phyloP scores from a whole-genome alignment of 192 early-diverging fungal species.

The Backusella parvicylindrica region DNA sequence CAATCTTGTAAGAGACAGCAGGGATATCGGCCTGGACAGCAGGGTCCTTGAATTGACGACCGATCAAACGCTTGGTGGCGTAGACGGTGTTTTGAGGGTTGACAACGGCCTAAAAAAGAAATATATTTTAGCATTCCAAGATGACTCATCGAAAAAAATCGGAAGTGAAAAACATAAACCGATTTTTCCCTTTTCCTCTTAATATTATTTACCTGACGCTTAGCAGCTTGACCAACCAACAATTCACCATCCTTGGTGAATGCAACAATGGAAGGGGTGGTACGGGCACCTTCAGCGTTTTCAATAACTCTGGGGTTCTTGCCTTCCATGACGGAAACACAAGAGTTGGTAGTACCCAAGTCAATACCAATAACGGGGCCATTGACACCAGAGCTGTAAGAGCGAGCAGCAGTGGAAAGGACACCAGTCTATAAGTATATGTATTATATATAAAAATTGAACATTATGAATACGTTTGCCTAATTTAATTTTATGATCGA shows the following conservation, averaged over 20 bases:
- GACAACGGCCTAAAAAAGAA: slow-evolving; percentile 71
- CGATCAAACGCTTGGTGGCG: slow-evolving; percentile 96
- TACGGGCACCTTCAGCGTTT: slow-evolving; percentile 85
- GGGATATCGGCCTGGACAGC: slow-evolving; percentile 90
- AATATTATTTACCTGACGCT: slow-evolving; percentile 72
- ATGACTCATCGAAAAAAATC: slow-evolving; percentile 1
- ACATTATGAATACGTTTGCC: neutral
- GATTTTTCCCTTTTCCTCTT: neutral
- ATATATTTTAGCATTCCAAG: neutral
- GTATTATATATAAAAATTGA: neutral
- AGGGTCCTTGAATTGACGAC: slow-evolving; percentile 85
- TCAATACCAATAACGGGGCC: slow-evolving; percentile 90
- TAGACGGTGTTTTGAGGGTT: slow-evolving; percentile 99
- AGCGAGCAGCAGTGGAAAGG: slow-evolving; percentile 5
- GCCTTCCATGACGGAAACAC: slow-evolving; percentile 94
- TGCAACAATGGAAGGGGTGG: slow-evolving; percentile 87
- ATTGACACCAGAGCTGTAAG: slow-evolving; percentile 14
- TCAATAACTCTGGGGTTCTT: slow-evolving; percentile 88
- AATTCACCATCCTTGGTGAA: slow-evolving; percentile 91
- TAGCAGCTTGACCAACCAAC: slow-evolving; percentile 93
- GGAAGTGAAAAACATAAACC: neutral
- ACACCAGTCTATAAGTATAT: slow-evolving; percentile 3
- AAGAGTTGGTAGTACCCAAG: slow-evolving; percentile 94
- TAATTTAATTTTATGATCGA: neutral
- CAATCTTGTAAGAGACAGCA: slow-evolving; percentile 92